Conservation (phyloP, 2,329 filamentous ascomycete genomes). For the Cadophora malorum region DNA sequence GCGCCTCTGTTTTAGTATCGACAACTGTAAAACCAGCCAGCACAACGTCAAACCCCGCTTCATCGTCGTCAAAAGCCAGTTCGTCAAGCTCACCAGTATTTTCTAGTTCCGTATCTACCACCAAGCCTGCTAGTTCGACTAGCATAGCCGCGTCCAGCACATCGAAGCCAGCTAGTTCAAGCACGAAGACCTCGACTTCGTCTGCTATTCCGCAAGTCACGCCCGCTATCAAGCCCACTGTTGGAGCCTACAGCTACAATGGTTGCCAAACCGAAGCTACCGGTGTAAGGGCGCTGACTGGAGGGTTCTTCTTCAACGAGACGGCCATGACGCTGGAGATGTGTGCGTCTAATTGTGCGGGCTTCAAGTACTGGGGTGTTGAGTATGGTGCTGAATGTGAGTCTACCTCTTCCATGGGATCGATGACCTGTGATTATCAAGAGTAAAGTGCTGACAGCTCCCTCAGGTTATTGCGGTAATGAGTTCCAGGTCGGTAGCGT, state of each 20-base stretch:
- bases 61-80: neutral
- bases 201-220: conserved; percentile 3
- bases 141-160: neutral
- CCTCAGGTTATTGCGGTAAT: conserved; percentile 35
- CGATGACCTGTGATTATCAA: neutral
- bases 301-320: conserved; percentile 30
- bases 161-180: conserved; percentile 5
- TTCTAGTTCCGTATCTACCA: conserved; percentile 1
- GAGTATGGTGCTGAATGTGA: conserved; percentile 48
- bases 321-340: conserved; percentile 44
- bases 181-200: conserved; percentile 14
- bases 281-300: conserved; percentile 20
- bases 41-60: neutral
- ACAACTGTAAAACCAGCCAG: conserved; percentile 1
- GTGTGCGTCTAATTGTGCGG: conserved; percentile 41
- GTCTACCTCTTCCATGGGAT: neutral
- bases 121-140: neutral
- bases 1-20: neutral
- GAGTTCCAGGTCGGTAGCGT: conserved; percentile 26
- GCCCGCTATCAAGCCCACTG: conserved; percentile 17
- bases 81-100: neutral
- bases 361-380: conserved; percentile 47
- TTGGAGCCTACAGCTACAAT: conserved; percentile 12
- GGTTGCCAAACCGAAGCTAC: conserved; percentile 22
- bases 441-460: neutral